A percentile compares a stretch with the other conserved stretches of the same genome.
phyloP scores from a whole-genome alignment of 352 stramenopile species.

The Pythium phragmitis region DNA sequence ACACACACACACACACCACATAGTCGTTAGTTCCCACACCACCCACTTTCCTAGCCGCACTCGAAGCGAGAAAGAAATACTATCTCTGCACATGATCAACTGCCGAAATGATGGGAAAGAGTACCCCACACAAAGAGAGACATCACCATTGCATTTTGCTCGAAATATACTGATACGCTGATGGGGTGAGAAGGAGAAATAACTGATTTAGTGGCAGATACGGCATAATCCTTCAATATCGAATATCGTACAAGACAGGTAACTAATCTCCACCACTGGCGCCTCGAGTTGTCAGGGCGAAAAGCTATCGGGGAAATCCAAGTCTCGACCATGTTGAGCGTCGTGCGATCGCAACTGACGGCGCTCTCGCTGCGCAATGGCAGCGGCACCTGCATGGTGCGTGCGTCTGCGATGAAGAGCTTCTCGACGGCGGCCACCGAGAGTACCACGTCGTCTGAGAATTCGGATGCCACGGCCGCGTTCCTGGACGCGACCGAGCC shows the following conservation, averaged over 20 bases:
- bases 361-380: slow-evolving; percentile 57
- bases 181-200: background rate
- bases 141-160: background rate
- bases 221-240: background rate
- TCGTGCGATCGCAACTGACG: slow-evolving; percentile 55
- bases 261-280: slow-evolving; percentile 31
- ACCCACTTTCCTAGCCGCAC: background rate
- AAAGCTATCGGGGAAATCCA: slow-evolving; percentile 6
- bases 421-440: slow-evolving; percentile 44
- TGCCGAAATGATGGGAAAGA: background rate
- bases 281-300: background rate
- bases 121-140: background rate
- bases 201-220: slow-evolving; percentile 4
- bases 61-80: background rate
- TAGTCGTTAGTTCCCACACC: slow-evolving; percentile 17
- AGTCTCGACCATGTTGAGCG: slow-evolving; percentile 46
- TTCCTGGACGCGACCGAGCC: slow-evolving; percentile 67
- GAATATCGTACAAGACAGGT: slow-evolving; percentile 16
- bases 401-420: slow-evolving; percentile 20
- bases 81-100: background rate
- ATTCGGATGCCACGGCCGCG: slow-evolving; percentile 54
- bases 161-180: background rate
- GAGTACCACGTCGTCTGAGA: slow-evolving; percentile 22
- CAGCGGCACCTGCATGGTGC: slow-evolving; percentile 26
- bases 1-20: slow-evolving; percentile 1